A percentile compares a stretch with the other conserved stretches of the same genome.
These are phyloP conservation scores for Galium porrigens DNA, from an alignment of 305 asterid species.

Conservation along the genomic window DNA sequence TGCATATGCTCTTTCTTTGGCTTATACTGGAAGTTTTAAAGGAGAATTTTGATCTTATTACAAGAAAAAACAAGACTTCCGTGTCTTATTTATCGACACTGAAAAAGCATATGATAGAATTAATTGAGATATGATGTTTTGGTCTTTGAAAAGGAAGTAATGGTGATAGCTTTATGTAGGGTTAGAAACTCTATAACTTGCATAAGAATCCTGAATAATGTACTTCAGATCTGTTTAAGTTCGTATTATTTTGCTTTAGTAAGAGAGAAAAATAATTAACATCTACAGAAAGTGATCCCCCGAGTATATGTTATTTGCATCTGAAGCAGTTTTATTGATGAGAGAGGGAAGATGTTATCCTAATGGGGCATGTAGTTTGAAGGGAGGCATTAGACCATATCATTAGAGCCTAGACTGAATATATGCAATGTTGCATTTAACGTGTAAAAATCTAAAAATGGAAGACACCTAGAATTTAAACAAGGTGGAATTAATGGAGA, in stretches of 20 bases:
- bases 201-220: background rate
- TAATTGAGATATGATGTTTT: background rate
- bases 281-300: background rate
- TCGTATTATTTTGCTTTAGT: background rate
- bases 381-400: background rate
- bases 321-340: background rate
- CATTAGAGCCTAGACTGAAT: background rate
- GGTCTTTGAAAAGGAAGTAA: background rate
- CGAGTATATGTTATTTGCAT: background rate
- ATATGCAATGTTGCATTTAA: background rate
- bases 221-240: background rate
- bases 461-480: too few relatives aligned
- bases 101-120: background rate
- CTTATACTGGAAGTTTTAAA: background rate
- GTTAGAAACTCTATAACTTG: background rate
- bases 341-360: background rate
- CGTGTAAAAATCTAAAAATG: background rate
- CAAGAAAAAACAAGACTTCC: background rate
- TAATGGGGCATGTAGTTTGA: background rate
- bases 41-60: background rate
- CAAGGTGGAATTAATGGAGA: background rate
- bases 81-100: background rate
- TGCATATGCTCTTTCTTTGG: background rate
- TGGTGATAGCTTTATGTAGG: background rate
- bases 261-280: background rate